phyloP scores from a whole-genome alignment of 164 flowering plant genomes.

The Hamamelis virginiana region DNA sequence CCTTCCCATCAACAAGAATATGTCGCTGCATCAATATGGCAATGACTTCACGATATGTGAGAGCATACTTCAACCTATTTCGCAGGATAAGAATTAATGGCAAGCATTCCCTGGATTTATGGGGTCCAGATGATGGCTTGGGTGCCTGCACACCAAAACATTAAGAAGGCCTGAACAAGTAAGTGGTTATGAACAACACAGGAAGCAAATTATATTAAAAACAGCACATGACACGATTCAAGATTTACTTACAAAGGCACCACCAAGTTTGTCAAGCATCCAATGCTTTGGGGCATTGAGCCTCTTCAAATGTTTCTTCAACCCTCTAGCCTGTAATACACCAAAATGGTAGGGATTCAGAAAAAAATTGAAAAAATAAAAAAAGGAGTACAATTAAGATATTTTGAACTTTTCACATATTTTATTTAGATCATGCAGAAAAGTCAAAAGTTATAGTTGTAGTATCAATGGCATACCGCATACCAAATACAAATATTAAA shows the following conservation, averaged over 20 bases:
- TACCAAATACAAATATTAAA: too few relatives aligned
- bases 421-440: too few relatives aligned
- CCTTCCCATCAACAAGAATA: conserved; percentile 58
- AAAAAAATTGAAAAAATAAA: background rate
- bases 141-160: conserved; percentile 40
- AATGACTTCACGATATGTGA: conserved; percentile 57
- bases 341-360: background rate
- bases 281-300: conserved; percentile 76
- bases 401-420: too few relatives aligned
- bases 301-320: conserved; percentile 76
- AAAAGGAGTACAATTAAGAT: too few relatives aligned
- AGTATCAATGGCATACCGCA: too few relatives aligned
- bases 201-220: too few relatives aligned
- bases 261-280: conserved; percentile 76
- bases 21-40: conserved; percentile 63
- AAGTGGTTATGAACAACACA: background rate
- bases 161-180: background rate
- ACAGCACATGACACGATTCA: background rate
- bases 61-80: conserved; percentile 60
- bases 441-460: too few relatives aligned
- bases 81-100: conserved; percentile 54
- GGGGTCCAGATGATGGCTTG: conserved; percentile 73
- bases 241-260: conserved; percentile 53
- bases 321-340: conserved; percentile 50
- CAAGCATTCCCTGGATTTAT: conserved; percentile 63